These are phyloP conservation scores for Corymbia maculata DNA, from an alignment of 345 rosid genomes.

Conservation along the genomic window DNA sequence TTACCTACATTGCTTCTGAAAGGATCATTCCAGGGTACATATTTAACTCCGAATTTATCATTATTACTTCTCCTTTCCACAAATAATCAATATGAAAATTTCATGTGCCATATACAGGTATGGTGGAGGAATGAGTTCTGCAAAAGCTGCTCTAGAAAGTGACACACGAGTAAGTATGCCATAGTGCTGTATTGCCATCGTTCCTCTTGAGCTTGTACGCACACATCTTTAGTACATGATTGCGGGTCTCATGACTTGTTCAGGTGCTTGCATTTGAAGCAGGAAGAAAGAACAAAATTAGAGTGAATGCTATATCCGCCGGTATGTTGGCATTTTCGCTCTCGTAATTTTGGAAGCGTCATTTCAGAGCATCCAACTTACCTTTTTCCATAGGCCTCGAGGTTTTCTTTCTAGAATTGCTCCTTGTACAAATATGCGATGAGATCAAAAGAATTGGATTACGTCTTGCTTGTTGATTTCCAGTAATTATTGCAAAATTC, in stretches of 20 bases:
- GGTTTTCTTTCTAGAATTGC: neutral
- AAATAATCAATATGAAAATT: neutral
- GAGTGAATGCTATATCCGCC: conserved; percentile 69
- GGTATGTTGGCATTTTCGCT: conserved; percentile 16
- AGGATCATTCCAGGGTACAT: conserved; percentile 87
- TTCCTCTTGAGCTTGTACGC: neutral
- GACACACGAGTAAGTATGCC: conserved; percentile 56
- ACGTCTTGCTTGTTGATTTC: neutral
- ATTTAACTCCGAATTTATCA: neutral
- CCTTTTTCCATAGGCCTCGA: neutral
- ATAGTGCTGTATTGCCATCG: neutral
- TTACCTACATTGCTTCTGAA: conserved; percentile 93
- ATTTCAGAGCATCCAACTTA: neutral
- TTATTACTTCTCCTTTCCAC: neutral
- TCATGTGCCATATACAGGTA: conserved; percentile 36
- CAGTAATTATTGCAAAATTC: neutral
- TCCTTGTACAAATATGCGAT: neutral
- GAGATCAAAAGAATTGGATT: neutral
- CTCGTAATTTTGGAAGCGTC: neutral
- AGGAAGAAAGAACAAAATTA: conserved; percentile 56
- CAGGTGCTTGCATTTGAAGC: conserved; percentile 81
- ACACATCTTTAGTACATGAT: neutral
- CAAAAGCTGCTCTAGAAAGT: conserved; percentile 95
- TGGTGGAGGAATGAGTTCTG: conserved; percentile 99
- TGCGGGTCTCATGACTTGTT: neutral